Evolutionary conservation across 2,329 filamentous ascomycete genomes (phyloP), one percentile per base, ranked within the genome.

Genomic region (Fusarium longipes): DNA sequence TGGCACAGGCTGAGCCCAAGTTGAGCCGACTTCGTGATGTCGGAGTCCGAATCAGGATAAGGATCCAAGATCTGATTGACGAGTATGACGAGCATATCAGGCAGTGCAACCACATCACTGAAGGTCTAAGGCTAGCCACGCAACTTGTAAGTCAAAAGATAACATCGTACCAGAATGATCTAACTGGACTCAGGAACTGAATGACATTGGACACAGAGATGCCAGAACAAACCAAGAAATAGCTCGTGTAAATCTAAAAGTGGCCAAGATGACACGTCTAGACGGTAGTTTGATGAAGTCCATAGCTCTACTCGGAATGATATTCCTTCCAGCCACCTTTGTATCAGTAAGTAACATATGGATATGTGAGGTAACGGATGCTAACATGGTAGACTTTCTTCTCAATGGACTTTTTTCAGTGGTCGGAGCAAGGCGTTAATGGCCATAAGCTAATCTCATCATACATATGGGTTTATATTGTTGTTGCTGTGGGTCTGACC

Each of bases 81-180:
- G 61, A 65, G 1, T 65, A 65, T 0, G 42, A 64, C 3, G 53
- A 65, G 9, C 36, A 45, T 8, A 59, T 64, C 1, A 29, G 53
- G 2, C 40, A 64, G 1, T 64, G 59, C 0, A 42, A 32, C 2
- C 55, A 45, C 0, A 47, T 52, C 2, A 54, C 43, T 2, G 35
- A 40, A 2, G 53, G 59, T 0, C 8, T 54, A 1, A 53, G 33
- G 0, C 10, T 65, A 8, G 47, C 42, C 12, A 59, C 55, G 7
- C 55, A 47, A 0, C 39, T 58, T 11, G 61, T 53, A 8, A 1
- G 60, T n/a, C n/a, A n/a, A n/a, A n/a, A n/a, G n/a, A n/a, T n/a
- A n/a, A n/a, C n/a, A n/a, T n/a, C n/a, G n/a, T n/a, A n/a, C n/a
- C n/a, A n/a, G n/a, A n/a, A n/a, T n/a, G n/a, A n/a, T n/a, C 22